Evolutionary conservation across 495 filamentous ascomycete genomes (phyloP).

Genomic region (Neurospora terricola): DNA sequence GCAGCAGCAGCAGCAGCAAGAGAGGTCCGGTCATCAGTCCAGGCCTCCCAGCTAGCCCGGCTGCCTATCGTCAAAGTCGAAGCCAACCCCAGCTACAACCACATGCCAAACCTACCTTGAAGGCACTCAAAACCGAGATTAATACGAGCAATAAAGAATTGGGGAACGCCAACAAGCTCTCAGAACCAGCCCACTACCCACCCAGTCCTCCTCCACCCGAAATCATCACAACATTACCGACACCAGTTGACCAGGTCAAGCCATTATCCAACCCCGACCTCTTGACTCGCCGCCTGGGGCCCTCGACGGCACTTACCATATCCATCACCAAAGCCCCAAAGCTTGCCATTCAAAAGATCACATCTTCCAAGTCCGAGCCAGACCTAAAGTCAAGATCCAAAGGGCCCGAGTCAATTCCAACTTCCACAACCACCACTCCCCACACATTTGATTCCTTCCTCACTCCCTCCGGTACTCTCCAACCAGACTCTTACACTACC

Average conservation of each 20-base stretch:
- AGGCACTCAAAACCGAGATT: background rate
- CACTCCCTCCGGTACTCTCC: background rate
- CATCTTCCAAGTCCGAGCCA: background rate
- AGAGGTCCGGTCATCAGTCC: background rate
- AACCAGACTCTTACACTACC: background rate
- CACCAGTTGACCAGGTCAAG: background rate
- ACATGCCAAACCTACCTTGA: background rate
- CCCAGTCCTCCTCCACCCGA: background rate
- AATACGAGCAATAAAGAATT: background rate
- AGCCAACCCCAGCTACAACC: background rate
- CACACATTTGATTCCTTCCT: background rate
- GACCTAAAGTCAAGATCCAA: background rate
- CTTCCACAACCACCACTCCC: background rate
- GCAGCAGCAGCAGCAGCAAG: background rate
- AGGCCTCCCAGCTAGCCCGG: background rate
- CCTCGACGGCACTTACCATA: background rate
- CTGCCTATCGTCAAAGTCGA: background rate
- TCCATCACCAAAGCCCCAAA: background rate
- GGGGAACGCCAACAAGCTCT: background rate
- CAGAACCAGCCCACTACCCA: background rate
- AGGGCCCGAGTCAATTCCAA: background rate
- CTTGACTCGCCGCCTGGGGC: background rate
- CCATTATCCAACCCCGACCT: background rate
- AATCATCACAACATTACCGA: background rate
- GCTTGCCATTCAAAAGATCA: background rate